phyloP scores from a whole-genome alignment of 1,284 basidiomycete species.

The Trametes versicolor region DNA sequence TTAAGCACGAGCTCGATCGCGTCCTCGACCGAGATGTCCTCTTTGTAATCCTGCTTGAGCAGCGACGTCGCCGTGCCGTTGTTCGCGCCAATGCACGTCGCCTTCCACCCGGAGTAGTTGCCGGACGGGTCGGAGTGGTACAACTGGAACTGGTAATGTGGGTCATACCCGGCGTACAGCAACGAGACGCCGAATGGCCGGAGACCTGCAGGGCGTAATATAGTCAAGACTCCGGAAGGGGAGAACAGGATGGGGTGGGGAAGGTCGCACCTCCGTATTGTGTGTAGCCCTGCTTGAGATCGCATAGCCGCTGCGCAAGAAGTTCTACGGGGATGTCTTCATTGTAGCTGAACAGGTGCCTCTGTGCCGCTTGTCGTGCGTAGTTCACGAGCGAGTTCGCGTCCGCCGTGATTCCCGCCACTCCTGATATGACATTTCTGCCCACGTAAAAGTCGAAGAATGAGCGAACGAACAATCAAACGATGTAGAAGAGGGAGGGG shows the following conservation, averaged over 20 bases:
- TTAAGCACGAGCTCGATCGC: conserved; percentile 93
- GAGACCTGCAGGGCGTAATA: conserved; percentile 65
- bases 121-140: conserved; percentile 99
- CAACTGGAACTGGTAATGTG: conserved; percentile 96
- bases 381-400: conserved; percentile 98
- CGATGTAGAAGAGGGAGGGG: conserved; percentile 1
- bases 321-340: conserved; percentile 99
- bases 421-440: conserved; percentile 95
- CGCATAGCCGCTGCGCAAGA: conserved; percentile 92
- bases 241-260: background rate
- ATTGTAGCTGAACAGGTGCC: conserved; percentile 90
- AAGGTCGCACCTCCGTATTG: conserved; percentile 87
- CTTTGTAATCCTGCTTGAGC: conserved; percentile 99
- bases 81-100: conserved; percentile 97
- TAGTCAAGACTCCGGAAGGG: background rate
- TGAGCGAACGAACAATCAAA: background rate
- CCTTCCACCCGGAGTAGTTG: conserved; percentile 99
- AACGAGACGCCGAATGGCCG: conserved; percentile 98
- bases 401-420: conserved; percentile 96
- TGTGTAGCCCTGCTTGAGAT: conserved; percentile 99
- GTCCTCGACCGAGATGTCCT: conserved; percentile 90
- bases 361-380: conserved; percentile 91
- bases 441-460: background rate
- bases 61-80: conserved; percentile 94
- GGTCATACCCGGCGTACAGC: conserved; percentile 96